Evolutionary conservation across 2,329 filamentous ascomycete species (phyloP).

Genomic region (Cytospora mali): DNA sequence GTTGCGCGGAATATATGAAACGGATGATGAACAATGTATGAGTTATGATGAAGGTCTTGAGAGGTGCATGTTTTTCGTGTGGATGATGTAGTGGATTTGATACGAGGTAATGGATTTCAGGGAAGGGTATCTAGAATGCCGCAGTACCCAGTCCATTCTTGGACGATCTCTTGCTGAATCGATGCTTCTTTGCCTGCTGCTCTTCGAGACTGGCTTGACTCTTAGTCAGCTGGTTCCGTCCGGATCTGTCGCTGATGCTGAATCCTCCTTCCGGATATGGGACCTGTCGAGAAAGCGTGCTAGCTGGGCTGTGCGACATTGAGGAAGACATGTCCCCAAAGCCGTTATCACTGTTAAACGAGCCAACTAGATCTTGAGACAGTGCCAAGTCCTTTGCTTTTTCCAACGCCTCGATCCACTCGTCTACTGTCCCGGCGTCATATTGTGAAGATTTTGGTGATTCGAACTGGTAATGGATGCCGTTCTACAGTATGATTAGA

Average conservation of each 20-base stretch:
- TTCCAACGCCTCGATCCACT: slow-evolving; percentile 91
- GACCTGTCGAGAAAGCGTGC: slow-evolving; percentile 66
- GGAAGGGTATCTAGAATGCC: slow-evolving; percentile 64
- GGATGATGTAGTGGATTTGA: slow-evolving; percentile 6
- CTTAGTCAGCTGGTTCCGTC: slow-evolving; percentile 62
- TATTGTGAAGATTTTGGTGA: slow-evolving; percentile 76
- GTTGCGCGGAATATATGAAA: slow-evolving; percentile 7
- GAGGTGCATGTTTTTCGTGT: slow-evolving; percentile 2
- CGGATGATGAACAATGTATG: slow-evolving; percentile 9
- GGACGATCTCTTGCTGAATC: slow-evolving; percentile 90
- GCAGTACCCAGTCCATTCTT: slow-evolving; percentile 86
- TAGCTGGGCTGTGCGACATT: slow-evolving; percentile 71
- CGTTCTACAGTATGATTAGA: slow-evolving; percentile 57
- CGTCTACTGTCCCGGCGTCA: slow-evolving; percentile 71
- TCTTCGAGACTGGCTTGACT: slow-evolving; percentile 60
- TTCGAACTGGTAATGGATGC: slow-evolving; percentile 91
- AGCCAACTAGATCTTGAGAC: slow-evolving; percentile 68
- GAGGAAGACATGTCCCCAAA: slow-evolving; percentile 71
- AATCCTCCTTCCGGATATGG: slow-evolving; percentile 52
- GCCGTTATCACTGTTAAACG: slow-evolving; percentile 67
- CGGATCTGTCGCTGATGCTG: slow-evolving; percentile 54
- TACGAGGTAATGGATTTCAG: neutral
- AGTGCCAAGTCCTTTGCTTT: slow-evolving; percentile 82
- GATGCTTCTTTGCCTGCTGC: slow-evolving; percentile 50
- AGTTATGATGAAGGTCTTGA: slow-evolving; percentile 6